These are phyloP conservation scores for Mortierella sp. DNA, from an alignment of 371 early-diverging fungal genomes.

Conservation along the genomic window DNA sequence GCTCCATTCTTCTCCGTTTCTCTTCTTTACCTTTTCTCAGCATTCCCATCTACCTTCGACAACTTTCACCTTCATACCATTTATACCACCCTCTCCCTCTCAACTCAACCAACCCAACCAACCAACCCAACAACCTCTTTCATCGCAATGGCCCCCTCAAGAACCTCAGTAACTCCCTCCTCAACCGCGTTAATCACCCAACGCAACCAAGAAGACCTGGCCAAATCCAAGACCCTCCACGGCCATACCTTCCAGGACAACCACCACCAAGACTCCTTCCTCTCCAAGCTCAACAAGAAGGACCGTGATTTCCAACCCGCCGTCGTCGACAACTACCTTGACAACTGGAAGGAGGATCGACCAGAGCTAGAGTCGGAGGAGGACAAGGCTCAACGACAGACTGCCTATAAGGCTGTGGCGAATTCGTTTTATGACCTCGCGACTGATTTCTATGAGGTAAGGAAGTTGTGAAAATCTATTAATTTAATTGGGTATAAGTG, in stretches of 20 bases:
- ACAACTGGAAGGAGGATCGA: constrained; percentile 69
- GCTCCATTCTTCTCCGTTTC: neutral
- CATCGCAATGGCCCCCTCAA: neutral
- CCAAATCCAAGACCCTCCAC: constrained; percentile 31
- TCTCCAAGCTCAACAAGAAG: constrained; percentile 58
- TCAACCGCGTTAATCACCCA: constrained; percentile 22
- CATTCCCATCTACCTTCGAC: neutral
- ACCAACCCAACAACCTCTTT: neutral
- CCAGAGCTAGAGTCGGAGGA: constrained; percentile 50
- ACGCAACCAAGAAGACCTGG: constrained; percentile 39
- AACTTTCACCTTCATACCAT: neutral
- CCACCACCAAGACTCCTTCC: constrained; percentile 32
- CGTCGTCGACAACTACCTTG: constrained; percentile 71
- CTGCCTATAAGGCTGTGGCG: constrained; percentile 77
- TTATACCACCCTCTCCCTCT: neutral
- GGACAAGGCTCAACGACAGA: constrained; percentile 61
- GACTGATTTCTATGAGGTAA: constrained; percentile 88
- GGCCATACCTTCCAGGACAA: constrained; percentile 24
- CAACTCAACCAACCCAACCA: neutral
- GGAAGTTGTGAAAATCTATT: no score
- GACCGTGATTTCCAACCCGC: constrained; percentile 67
- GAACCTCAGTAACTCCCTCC: neutral
- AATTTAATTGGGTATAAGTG: neutral
- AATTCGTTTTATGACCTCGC: constrained; percentile 88
- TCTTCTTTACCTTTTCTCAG: neutral